phyloP scores from a whole-genome alignment of 805 yeast species.

The Blastobotrys mokoenaii region DNA sequence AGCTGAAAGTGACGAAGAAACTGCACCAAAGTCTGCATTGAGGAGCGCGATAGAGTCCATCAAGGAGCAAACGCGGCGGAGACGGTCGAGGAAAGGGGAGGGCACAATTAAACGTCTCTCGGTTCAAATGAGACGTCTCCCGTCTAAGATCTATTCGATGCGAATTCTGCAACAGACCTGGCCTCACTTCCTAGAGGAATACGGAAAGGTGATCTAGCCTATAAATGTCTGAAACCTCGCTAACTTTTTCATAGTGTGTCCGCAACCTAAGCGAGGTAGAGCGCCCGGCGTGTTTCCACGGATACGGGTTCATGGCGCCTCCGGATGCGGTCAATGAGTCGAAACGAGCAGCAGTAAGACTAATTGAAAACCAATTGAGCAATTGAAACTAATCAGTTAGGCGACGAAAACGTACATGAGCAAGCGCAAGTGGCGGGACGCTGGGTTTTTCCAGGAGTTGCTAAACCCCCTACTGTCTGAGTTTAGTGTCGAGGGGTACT shows the following conservation, averaged over 20 bases:
- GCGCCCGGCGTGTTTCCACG: conserved; percentile 46
- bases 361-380: no score
- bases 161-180: conserved; percentile 13
- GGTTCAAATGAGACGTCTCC: no score
- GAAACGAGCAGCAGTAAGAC: conserved; percentile 32
- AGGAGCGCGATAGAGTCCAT: background rate
- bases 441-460: conserved; percentile 33
- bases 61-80: background rate
- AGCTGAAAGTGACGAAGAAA: no score
- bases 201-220: conserved; percentile 2
- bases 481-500: conserved; percentile 43
- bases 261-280: conserved; percentile 30
- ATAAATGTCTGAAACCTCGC: background rate
- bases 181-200: conserved; percentile 15
- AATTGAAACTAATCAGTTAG: no score
- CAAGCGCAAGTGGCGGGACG: conserved; percentile 22
- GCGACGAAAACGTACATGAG: conserved; percentile 11
- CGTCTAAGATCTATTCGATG: background rate
- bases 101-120: background rate
- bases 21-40: no score
- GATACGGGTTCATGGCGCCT: conserved; percentile 43
- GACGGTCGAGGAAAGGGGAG: background rate
- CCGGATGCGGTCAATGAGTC: conserved; percentile 50
- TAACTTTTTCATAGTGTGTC: conserved; percentile 4
- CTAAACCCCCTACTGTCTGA: conserved; percentile 31